Percentiles rank a stretch among this genome's conserved stretches.
Evolutionary conservation across 140 eudicot genomes (phyloP).

Genomic region (Bidens hawaiensis): DNA sequence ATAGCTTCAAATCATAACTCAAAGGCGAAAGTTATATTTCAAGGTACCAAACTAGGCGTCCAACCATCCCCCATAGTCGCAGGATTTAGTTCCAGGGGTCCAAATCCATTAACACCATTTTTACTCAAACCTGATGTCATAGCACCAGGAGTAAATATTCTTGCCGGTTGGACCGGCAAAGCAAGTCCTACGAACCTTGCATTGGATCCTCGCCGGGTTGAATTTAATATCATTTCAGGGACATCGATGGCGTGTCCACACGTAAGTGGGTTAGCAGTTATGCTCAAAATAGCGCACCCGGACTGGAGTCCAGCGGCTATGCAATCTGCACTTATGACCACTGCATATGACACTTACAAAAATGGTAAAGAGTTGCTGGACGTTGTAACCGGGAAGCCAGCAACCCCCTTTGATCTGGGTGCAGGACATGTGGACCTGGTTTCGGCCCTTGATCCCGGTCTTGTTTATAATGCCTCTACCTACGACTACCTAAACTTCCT

Average conservation of each 20-base stretch:
- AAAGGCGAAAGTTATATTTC: slow-evolving; percentile 21
- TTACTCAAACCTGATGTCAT: slow-evolving; percentile 45
- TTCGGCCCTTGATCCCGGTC: slow-evolving; percentile 72
- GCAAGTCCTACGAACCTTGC: neutral
- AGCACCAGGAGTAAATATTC: slow-evolving; percentile 41
- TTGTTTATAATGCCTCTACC: slow-evolving; percentile 46
- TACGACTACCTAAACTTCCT: slow-evolving; percentile 54
- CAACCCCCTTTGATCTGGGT: slow-evolving; percentile 24
- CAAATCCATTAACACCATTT: slow-evolving; percentile 29
- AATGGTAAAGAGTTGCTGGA: slow-evolving; percentile 44
- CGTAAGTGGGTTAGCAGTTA: slow-evolving; percentile 30
- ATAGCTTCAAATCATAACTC: slow-evolving; percentile 28
- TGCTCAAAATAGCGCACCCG: slow-evolving; percentile 33
- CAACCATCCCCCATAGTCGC: slow-evolving; percentile 39
- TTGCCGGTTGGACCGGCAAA: slow-evolving; percentile 34
- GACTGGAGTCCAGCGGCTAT: slow-evolving; percentile 51
- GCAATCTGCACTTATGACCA: no score
- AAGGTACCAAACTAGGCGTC: slow-evolving; percentile 21
- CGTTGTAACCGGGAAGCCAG: slow-evolving; percentile 26
- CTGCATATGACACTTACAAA: slow-evolving; percentile 9
- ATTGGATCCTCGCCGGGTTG: neutral
- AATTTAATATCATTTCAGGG: slow-evolving; percentile 38
- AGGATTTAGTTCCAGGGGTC: slow-evolving; percentile 49
- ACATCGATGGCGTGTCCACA: slow-evolving; percentile 33
- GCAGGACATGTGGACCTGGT: slow-evolving; percentile 70